These are phyloP conservation scores for Xylaria cubensis DNA, from an alignment of 495 filamentous ascomycete genomes.

Conservation along the genomic window DNA sequence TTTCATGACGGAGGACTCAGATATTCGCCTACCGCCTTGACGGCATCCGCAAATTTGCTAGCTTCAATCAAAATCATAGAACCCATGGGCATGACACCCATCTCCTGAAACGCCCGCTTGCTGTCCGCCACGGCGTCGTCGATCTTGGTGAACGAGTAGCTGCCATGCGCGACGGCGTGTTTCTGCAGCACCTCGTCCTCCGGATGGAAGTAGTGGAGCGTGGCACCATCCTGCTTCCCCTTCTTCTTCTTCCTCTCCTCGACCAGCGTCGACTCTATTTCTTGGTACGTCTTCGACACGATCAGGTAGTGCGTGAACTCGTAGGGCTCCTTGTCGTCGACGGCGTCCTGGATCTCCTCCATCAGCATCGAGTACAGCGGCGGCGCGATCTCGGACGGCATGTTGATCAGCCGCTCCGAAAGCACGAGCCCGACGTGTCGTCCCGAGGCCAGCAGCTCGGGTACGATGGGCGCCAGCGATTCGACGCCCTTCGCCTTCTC, in stretches of 20 bases:
- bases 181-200: slow-evolving; percentile 91
- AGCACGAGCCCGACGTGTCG: slow-evolving; percentile 78
- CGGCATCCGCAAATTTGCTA: slow-evolving; percentile 67
- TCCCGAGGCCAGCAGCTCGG: slow-evolving; percentile 60
- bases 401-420: slow-evolving; percentile 92
- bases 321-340: slow-evolving; percentile 92
- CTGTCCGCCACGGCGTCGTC: slow-evolving; percentile 83
- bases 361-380: slow-evolving; percentile 97
- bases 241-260: slow-evolving; percentile 68
- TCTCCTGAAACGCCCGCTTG: slow-evolving; percentile 91
- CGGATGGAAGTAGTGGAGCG: slow-evolving; percentile 88
- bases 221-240: slow-evolving; percentile 70
- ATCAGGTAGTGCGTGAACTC: slow-evolving; percentile 92
- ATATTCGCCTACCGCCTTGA: slow-evolving; percentile 75
- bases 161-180: slow-evolving; percentile 68
- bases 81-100: slow-evolving; percentile 84
- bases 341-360: slow-evolving; percentile 88
- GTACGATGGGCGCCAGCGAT: slow-evolving; percentile 57
- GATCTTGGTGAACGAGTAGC: slow-evolving; percentile 78
- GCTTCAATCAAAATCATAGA: slow-evolving; percentile 81
- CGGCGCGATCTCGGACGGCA: slow-evolving; percentile 87
- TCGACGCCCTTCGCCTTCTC: slow-evolving; percentile 62
- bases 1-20: slow-evolving; percentile 56
- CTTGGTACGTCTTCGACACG: slow-evolving; percentile 86
- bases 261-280: slow-evolving; percentile 83